These are phyloP conservation scores for Aaosphaeria pasadenensis DNA, from an alignment of 2,329 filamentous ascomycete genomes.

Conservation along the genomic window DNA sequence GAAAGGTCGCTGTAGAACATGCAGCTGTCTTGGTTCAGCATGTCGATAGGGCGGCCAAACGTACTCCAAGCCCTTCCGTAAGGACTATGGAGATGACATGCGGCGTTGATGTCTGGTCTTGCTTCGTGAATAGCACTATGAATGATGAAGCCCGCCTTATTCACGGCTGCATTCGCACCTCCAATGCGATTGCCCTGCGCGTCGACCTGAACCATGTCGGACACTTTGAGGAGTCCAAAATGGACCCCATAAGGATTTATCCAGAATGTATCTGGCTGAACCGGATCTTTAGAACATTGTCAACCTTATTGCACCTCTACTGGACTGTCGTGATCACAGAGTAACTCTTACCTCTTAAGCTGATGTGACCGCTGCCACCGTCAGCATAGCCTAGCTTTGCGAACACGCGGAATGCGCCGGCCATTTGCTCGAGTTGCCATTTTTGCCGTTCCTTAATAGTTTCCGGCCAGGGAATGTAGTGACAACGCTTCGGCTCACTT, in stretches of 20 bases:
- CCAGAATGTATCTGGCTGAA: slow-evolving; percentile 36
- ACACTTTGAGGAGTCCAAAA: slow-evolving; percentile 44
- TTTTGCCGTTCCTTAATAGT: slow-evolving; percentile 35
- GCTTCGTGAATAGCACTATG: slow-evolving; percentile 41
- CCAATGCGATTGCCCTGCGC: slow-evolving; percentile 43
- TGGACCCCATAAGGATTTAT: slow-evolving; percentile 44
- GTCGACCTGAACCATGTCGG: slow-evolving; percentile 46
- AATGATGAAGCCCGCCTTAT: slow-evolving; percentile 48
- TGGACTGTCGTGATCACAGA: neutral
- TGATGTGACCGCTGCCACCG: slow-evolving; percentile 44
- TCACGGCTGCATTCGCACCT: slow-evolving; percentile 37
- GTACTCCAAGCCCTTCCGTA: slow-evolving; percentile 44
- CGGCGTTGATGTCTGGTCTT: slow-evolving; percentile 45
- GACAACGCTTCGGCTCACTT: neutral
- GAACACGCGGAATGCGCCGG: slow-evolving; percentile 45
- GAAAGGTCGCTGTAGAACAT: slow-evolving; percentile 37
- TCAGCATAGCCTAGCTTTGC: slow-evolving; percentile 41
- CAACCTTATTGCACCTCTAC: slow-evolving; percentile 5
- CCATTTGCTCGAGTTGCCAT: slow-evolving; percentile 44
- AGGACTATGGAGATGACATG: slow-evolving; percentile 45
- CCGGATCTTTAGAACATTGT: slow-evolving; percentile 25
- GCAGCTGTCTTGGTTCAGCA: slow-evolving; percentile 44
- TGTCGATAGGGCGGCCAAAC: slow-evolving; percentile 43
- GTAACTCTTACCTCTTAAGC: slow-evolving; percentile 18
- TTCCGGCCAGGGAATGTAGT: slow-evolving; percentile 24